These are phyloP conservation scores for Raffaelea arxii DNA, from an alignment of 2,329 filamentous ascomycete species.

Conservation along the genomic window DNA sequence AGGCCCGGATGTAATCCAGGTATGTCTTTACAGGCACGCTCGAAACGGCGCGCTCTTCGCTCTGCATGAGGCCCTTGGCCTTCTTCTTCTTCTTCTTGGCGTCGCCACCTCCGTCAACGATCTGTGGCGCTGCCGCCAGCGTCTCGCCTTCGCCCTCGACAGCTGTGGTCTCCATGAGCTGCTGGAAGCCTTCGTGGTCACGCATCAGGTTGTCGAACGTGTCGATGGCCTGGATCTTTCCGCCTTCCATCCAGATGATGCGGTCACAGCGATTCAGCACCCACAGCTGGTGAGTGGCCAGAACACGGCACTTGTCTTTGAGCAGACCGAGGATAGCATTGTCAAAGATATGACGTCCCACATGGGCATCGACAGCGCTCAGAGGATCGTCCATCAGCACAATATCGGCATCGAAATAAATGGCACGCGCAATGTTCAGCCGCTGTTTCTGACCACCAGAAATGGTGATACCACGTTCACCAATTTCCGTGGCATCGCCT, in stretches of 20 bases:
- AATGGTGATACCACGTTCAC: slow-evolving; percentile 89
- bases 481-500: slow-evolving; percentile 84
- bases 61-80: slow-evolving; percentile 59
- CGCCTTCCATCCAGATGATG: slow-evolving; percentile 87
- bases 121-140: slow-evolving; percentile 22
- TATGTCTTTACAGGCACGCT: slow-evolving; percentile 78
- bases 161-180: slow-evolving; percentile 78
- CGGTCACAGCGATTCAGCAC: slow-evolving; percentile 84
- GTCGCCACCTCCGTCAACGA: slow-evolving; percentile 25
- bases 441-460: slow-evolving; percentile 94
- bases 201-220: slow-evolving; percentile 84
- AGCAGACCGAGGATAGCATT: slow-evolving; percentile 85
- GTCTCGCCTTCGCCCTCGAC: slow-evolving; percentile 54
- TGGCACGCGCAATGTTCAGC: slow-evolving; percentile 80
- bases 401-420: slow-evolving; percentile 60
- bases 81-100: slow-evolving; percentile 51
- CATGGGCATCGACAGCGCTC: slow-evolving; percentile 60
- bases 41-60: slow-evolving; percentile 58
- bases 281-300: slow-evolving; percentile 93
- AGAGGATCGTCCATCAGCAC: slow-evolving; percentile 62
- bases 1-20: slow-evolving; percentile 64
- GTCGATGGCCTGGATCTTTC: slow-evolving; percentile 73
- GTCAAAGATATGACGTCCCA: slow-evolving; percentile 75
- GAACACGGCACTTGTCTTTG: slow-evolving; percentile 77
- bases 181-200: slow-evolving; percentile 66